phyloP scores from a whole-genome alignment of 2,329 filamentous ascomycete species.

The Colletotrichum theobromicola region DNA sequence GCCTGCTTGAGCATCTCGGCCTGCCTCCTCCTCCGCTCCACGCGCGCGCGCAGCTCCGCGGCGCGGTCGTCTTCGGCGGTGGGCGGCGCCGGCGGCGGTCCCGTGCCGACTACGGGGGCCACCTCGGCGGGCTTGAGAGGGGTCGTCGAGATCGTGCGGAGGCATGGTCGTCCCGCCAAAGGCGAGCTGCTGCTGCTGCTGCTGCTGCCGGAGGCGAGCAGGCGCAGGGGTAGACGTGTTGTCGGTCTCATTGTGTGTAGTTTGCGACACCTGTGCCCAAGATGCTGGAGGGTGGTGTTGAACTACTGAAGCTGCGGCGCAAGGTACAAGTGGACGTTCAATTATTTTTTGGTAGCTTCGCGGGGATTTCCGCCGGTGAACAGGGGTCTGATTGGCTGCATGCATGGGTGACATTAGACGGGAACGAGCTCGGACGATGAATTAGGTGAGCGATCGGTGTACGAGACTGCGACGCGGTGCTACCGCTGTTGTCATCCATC shows the following conservation, averaged over 20 bases:
- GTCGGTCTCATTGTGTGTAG: conserved; percentile 45
- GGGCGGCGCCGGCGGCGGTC: conserved; percentile 64
- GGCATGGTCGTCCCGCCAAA: conserved; percentile 26
- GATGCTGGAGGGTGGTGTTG: background rate
- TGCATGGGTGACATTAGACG: conserved; percentile 4
- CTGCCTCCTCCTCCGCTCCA: conserved; percentile 58
- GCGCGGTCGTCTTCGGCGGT: conserved; percentile 37
- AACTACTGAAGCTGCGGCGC: background rate
- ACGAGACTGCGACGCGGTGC: background rate
- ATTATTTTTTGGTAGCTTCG: conserved; percentile 10
- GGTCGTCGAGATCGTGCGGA: conserved; percentile 32
- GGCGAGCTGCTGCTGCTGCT: background rate
- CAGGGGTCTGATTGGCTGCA: conserved; percentile 4
- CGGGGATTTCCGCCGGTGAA: background rate
- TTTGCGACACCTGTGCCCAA: background rate
- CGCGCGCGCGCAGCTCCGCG: conserved; percentile 36
- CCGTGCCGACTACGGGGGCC: conserved; percentile 58
- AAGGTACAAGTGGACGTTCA: background rate
- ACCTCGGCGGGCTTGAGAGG: conserved; percentile 47
- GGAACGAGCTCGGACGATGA: background rate
- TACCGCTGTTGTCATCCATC: background rate
- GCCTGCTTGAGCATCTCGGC: conserved; percentile 60
- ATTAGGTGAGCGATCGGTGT: conserved; percentile 4
- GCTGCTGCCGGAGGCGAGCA: conserved; percentile 10
- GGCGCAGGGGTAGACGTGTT: conserved; percentile 40